Evolutionary conservation across 1,139 yeast genomes (phyloP).

Genomic region (Lodderomyces beijingensis): DNA sequence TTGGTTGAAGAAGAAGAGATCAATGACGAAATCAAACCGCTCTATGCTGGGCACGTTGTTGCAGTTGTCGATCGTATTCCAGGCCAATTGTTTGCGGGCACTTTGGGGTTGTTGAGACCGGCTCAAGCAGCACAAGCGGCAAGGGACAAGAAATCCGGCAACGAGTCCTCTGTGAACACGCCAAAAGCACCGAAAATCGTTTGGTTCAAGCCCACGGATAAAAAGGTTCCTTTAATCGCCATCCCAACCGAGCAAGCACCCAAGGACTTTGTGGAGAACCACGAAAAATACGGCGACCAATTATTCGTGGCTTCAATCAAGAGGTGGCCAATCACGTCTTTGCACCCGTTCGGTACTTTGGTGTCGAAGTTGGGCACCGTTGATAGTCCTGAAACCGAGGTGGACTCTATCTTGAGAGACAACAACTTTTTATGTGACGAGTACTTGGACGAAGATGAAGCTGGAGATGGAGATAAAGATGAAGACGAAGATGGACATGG

Average conservation of each 20-base stretch:
- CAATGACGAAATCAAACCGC: constrained; percentile 86
- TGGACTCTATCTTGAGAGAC: constrained; percentile 87
- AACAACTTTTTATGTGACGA: constrained; percentile 89
- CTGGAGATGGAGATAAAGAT: constrained; percentile 5
- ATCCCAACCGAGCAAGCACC: constrained; percentile 99
- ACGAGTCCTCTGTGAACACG: constrained; percentile 44
- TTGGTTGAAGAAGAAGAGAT: constrained; percentile 94
- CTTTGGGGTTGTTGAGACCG: constrained; percentile 88
- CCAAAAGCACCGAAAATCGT: constrained; percentile 84
- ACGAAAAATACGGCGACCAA: constrained; percentile 74
- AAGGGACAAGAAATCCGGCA: constrained; percentile 58
- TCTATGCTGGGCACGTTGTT: constrained; percentile 97
- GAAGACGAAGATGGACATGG: constrained; percentile 19
- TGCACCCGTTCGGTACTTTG: constrained; percentile 95
- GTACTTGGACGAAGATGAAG: constrained; percentile 47
- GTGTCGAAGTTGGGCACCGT: constrained; percentile 82
- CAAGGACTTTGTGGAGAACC: constrained; percentile 88
- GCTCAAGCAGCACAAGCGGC: constrained; percentile 92
- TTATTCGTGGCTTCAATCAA: constrained; percentile 92
- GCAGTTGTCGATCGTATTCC: constrained; percentile 97
- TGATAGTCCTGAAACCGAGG: constrained; percentile 73
- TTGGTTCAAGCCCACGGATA: constrained; percentile 98
- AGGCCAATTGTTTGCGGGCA: constrained; percentile 92
- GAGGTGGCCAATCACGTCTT: constrained; percentile 98
- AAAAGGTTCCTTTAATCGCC: constrained; percentile 94